phyloP scores from a whole-genome alignment of 257 asterid genomes.

The Eustoma russellianum region DNA sequence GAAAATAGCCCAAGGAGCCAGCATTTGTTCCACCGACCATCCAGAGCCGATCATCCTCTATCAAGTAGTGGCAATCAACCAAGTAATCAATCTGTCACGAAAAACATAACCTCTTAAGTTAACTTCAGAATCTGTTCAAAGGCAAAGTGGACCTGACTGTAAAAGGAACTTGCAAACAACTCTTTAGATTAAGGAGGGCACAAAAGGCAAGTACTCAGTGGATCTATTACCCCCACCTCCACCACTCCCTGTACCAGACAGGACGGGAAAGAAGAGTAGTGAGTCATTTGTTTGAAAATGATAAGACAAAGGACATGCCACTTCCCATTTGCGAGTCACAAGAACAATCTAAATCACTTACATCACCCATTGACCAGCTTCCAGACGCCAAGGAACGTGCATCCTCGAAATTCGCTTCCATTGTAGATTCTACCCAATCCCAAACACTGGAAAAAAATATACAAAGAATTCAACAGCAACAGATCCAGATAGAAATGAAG shows the following conservation, averaged over 20 bases:
- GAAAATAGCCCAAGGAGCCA: conserved; percentile 78
- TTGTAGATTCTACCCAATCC: conserved; percentile 66
- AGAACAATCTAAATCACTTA: conserved; percentile 15
- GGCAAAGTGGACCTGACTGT: too few species aligned
- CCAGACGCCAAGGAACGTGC: conserved; percentile 79
- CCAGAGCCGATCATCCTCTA: conserved; percentile 65
- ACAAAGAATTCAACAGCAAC: not conserved
- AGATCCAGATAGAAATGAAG: not conserved
- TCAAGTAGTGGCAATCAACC: conserved; percentile 74
- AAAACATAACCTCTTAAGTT: not conserved
- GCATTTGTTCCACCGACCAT: conserved; percentile 69
- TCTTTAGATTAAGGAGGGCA: too few species aligned
- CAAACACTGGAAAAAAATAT: conserved; percentile 45
- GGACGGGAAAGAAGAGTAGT: too few species aligned
- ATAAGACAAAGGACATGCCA: too few species aligned
- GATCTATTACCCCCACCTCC: too few species aligned
- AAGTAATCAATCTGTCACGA: conserved; percentile 70
- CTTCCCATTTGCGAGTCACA: too few species aligned
- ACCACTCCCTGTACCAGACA: too few species aligned
- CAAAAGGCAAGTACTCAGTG: too few species aligned
- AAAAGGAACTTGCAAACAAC: too few species aligned
- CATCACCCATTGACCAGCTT: conserved; percentile 63
- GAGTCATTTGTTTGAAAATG: too few species aligned
- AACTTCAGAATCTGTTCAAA: too few species aligned
- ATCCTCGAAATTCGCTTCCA: conserved; percentile 57